phyloP scores from a whole-genome alignment of 129 eudicot species.

The Helianthus tuberosus region DNA sequence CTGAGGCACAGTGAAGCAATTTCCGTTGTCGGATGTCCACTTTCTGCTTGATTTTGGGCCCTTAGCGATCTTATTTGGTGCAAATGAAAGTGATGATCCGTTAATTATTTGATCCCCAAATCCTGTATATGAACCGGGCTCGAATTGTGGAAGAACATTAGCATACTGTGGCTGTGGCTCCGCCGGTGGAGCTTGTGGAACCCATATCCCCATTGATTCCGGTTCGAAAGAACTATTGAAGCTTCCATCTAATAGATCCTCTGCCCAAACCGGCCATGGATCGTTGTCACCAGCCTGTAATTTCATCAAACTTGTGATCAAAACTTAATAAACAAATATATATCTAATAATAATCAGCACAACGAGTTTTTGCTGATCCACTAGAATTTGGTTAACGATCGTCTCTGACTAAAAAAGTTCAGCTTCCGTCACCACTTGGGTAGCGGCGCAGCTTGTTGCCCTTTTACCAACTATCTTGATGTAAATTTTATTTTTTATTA shows the following conservation, averaged over 20 bases:
- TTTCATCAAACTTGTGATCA: background rate
- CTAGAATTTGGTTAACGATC: too few species aligned
- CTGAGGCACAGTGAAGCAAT: conserved; percentile 73
- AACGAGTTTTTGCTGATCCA: too few species aligned
- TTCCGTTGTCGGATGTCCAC: conserved; percentile 37
- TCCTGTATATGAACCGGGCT: conserved; percentile 25
- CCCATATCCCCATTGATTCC: conserved; percentile 57
- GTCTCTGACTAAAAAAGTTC: too few species aligned
- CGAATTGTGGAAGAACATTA: conserved; percentile 17
- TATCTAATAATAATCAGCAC: too few species aligned
- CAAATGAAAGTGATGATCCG: conserved; percentile 28
- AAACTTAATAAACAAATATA: too few species aligned
- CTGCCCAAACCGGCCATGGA: conserved; percentile 57
- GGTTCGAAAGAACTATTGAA: conserved; percentile 31
- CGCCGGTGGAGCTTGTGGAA: conserved; percentile 59
- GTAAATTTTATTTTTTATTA: too few species aligned
- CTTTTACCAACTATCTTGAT: too few species aligned
- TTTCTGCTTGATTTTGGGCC: conserved; percentile 44
- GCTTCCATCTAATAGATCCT: conserved; percentile 44
- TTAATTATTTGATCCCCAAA: conserved; percentile 39
- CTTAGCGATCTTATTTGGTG: conserved; percentile 3
- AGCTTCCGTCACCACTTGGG: too few species aligned
- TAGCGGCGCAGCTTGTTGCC: too few species aligned
- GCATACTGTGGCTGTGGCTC: background rate
- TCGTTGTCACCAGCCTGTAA: conserved; percentile 43